Evolutionary conservation across 208 protist genomes (phyloP).

Genomic region (Crithidia fasciculata): DNA sequence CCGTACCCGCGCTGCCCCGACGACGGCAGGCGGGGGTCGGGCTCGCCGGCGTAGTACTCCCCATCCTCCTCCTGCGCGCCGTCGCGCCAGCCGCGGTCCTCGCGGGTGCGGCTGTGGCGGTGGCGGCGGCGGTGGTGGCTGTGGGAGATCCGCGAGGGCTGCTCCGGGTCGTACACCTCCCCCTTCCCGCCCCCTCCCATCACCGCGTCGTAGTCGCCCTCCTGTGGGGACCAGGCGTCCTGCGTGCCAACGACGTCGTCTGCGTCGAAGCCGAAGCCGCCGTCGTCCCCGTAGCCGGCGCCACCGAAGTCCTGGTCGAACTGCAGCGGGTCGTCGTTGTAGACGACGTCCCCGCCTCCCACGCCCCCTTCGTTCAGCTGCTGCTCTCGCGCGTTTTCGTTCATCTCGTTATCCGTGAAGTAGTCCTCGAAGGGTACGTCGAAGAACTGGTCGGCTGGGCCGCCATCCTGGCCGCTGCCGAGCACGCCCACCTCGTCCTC

Average conservation of each 20-base stretch:
- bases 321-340: conserved; percentile 25
- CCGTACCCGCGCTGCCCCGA: conserved; percentile 11
- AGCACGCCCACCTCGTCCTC: conserved; percentile 13
- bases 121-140: conserved; percentile 31
- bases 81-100: not conserved
- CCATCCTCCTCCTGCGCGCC: not conserved
- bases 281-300: not conserved
- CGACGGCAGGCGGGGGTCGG: conserved; percentile 20
- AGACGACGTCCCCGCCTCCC: conserved; percentile 11
- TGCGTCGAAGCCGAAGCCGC: not conserved
- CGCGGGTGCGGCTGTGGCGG: conserved; percentile 11
- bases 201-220: conserved; percentile 13
- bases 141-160: conserved; percentile 24
- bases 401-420: conserved; percentile 44
- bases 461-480: conserved; percentile 28
- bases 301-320: conserved; percentile 18
- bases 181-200: conserved; percentile 8
- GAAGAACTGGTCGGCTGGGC: conserved; percentile 44
- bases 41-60: conserved; percentile 24
- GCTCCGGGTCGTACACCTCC: conserved; percentile 21
- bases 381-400: conserved; percentile 17
- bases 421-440: conserved; percentile 53
- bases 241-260: conserved; percentile 16
- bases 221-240: conserved; percentile 32
- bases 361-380: conserved; percentile 6